phyloP scores from a whole-genome alignment of 2,329 filamentous ascomycete genomes.

The Pseudogymnoascus pannorum region DNA sequence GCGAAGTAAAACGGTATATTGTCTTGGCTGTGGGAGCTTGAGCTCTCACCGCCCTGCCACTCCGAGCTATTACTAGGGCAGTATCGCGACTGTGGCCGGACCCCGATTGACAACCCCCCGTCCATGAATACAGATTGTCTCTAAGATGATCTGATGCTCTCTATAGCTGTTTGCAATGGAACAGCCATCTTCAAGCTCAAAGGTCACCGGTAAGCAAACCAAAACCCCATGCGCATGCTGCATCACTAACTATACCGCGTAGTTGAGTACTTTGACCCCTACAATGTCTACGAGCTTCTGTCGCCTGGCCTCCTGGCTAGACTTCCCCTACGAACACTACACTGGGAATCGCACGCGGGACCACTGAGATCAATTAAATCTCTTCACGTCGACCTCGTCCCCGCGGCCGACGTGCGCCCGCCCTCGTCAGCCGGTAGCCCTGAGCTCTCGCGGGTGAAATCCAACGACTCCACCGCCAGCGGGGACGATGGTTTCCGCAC shows the following conservation, averaged over 20 bases:
- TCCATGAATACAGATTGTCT: slow-evolving; percentile 4
- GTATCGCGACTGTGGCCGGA: slow-evolving; percentile 6
- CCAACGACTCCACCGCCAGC: slow-evolving; percentile 28
- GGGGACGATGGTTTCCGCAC: slow-evolving; percentile 55
- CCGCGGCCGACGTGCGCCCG: slow-evolving; percentile 39
- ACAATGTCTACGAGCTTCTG: slow-evolving; percentile 76
- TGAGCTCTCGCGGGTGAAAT: slow-evolving; percentile 30
- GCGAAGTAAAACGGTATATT: not conserved
- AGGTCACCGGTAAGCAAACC: slow-evolving; percentile 60
- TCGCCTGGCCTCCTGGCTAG: slow-evolving; percentile 69
- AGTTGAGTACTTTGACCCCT: slow-evolving; percentile 97
- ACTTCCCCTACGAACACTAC: slow-evolving; percentile 81
- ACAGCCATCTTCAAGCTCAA: slow-evolving; percentile 63
- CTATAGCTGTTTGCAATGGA: slow-evolving; percentile 46
- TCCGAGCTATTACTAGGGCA: slow-evolving; percentile 1
- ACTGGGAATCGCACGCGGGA: slow-evolving; percentile 92
- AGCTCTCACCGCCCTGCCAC: slow-evolving; percentile 6
- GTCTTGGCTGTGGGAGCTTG: slow-evolving; percentile 2
- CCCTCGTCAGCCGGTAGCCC: slow-evolving; percentile 30
- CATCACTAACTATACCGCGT: slow-evolving; percentile 22
- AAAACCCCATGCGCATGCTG: not conserved
- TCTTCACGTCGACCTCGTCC: slow-evolving; percentile 80
- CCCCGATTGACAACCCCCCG: slow-evolving; percentile 6
- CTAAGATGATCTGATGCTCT: slow-evolving; percentile 5
- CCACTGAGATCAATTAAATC: slow-evolving; percentile 90